These are phyloP conservation scores for Sporodiniella umbellata DNA, from an alignment of 371 early-diverging fungal genomes.

Conservation along the genomic window DNA sequence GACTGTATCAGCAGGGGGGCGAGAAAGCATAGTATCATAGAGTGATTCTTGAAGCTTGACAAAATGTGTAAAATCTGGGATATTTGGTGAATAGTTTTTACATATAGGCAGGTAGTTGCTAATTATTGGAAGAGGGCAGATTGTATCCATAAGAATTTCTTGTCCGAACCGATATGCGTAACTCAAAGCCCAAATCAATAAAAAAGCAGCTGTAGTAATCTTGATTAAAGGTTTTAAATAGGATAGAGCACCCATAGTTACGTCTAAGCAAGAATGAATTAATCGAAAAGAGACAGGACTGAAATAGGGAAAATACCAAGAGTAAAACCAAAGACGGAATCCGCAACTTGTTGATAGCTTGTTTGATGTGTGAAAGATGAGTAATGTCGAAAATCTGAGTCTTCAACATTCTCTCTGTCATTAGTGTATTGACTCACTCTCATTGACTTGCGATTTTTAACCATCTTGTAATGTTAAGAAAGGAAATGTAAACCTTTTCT, in stretches of 20 bases:
- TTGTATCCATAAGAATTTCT: slow-evolving; percentile 10
- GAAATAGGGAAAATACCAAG: background rate
- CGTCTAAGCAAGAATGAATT: slow-evolving; percentile 1
- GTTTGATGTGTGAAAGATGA: background rate
- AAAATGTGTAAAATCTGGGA: slow-evolving; percentile 46
- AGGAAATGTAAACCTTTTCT: background rate
- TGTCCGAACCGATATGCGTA: slow-evolving; percentile 9
- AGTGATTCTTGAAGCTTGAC: slow-evolving; percentile 41
- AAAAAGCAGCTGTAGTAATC: background rate
- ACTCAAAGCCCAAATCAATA: slow-evolving; percentile 5
- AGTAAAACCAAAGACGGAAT: background rate
- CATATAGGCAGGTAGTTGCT: slow-evolving; percentile 21
- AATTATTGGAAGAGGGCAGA: slow-evolving; percentile 21
- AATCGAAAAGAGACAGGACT: background rate
- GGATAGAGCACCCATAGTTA: slow-evolving; percentile 10
- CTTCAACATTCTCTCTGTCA: background rate
- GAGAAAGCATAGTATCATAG: slow-evolving; percentile 36
- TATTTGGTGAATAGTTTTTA: slow-evolving; percentile 8
- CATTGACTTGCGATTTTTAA: background rate
- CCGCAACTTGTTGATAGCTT: background rate
- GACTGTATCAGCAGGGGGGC: slow-evolving; percentile 26
- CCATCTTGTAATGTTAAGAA: background rate
- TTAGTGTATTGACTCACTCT: background rate
- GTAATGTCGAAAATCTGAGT: background rate
- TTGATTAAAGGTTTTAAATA: slow-evolving; percentile 22